These are phyloP conservation scores for Pythium coloratum DNA, from an alignment of 352 stramenopile genomes.

Conservation along the genomic window DNA sequence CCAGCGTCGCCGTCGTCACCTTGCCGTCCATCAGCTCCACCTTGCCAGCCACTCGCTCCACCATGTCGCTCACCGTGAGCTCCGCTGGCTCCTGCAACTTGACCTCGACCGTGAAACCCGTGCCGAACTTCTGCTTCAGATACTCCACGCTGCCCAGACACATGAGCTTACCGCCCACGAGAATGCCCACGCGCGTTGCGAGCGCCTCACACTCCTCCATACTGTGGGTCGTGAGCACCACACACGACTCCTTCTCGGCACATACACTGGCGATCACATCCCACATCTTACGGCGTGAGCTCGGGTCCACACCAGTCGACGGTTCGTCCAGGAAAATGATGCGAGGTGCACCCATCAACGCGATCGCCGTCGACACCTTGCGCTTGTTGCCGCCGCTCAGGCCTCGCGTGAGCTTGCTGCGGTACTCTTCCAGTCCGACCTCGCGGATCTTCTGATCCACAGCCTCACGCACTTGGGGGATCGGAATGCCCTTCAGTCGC, in stretches of 20 bases:
- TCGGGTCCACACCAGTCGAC: slow-evolving; percentile 87
- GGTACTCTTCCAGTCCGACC: slow-evolving; percentile 36
- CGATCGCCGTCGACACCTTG: slow-evolving; percentile 95
- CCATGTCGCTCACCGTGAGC: slow-evolving; percentile 10
- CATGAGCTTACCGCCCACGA: slow-evolving; percentile 60
- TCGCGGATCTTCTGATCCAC: slow-evolving; percentile 41
- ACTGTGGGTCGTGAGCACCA: slow-evolving; percentile 76
- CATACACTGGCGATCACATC: slow-evolving; percentile 83
- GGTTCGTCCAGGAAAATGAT: slow-evolving; percentile 94
- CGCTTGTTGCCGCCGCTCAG: slow-evolving; percentile 92
- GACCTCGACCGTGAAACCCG: slow-evolving; percentile 91
- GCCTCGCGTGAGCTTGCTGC: slow-evolving; percentile 36
- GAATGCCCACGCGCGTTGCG: slow-evolving; percentile 65
- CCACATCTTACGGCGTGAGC: slow-evolving; percentile 88
- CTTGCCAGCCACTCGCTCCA: too few species aligned
- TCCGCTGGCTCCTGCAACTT: slow-evolving; percentile 43
- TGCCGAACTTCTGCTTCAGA: slow-evolving; percentile 96
- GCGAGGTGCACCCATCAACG: slow-evolving; percentile 91
- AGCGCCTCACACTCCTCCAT: slow-evolving; percentile 86
- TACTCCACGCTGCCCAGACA: slow-evolving; percentile 89
- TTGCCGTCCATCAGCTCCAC: slow-evolving; percentile 25
- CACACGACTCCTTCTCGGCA: slow-evolving; percentile 33
- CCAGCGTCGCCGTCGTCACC: neutral
- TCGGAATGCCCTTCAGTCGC: slow-evolving; percentile 55
- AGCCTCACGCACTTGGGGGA: slow-evolving; percentile 19